A percentile compares a stretch with the other conserved stretches of the same genome.
Conservation (phyloP, 179 eudicot genomes). For the Drosera spatulata region DNA sequence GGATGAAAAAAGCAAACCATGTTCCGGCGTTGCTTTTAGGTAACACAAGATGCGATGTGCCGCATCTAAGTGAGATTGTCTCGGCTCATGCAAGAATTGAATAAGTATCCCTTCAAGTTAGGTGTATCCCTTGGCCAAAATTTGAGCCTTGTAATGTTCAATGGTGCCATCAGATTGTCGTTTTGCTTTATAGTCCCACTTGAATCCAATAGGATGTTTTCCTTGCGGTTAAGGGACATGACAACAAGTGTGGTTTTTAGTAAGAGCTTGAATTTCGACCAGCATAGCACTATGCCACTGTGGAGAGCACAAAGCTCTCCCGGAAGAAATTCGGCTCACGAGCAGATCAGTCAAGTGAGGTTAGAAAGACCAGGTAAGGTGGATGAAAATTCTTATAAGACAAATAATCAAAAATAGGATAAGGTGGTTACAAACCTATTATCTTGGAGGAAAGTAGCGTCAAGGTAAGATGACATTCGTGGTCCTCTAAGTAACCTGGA, state of each 20-base stretch:
- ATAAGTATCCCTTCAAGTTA: neutral
- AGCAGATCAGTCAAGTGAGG: neutral
- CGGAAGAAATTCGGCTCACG: neutral
- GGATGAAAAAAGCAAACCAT: too few relatives aligned
- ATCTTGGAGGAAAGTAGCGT: too few relatives aligned
- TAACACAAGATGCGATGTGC: neutral
- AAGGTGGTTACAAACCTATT: too few relatives aligned
- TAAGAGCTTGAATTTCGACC: neutral
- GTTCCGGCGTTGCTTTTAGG: neutral
- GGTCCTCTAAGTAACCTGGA: too few relatives aligned
- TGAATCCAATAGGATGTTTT: neutral
- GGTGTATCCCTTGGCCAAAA: neutral
- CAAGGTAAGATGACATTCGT: too few relatives aligned
- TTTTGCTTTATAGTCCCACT: neutral
- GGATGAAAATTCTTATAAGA: too few relatives aligned
- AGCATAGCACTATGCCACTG: neutral
- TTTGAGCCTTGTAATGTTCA: neutral
- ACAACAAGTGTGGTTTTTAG: too few relatives aligned
- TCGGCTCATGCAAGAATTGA: neutral
- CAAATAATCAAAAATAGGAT: too few relatives aligned
- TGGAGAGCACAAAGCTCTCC: neutral
- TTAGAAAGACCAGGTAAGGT: neutral
- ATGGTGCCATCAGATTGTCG: neutral
- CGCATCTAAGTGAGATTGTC: slow-evolving; percentile 1
- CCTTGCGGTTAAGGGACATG: too few relatives aligned